Evolutionary conservation across 495 filamentous ascomycete genomes (phyloP).

Genomic region (Penicillium crystallinum): DNA sequence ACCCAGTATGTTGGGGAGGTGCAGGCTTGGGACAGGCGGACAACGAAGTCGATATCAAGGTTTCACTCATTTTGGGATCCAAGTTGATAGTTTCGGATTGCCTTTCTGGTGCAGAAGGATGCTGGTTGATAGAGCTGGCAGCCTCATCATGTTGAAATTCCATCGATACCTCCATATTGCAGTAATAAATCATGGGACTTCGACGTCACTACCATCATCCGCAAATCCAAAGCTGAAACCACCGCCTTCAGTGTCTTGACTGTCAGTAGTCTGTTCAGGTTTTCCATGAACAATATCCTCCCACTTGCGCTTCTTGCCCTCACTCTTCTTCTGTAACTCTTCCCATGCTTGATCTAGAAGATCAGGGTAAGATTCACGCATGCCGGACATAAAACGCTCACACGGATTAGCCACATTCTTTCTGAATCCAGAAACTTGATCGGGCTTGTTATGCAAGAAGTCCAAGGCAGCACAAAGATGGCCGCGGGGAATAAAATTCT

Average conservation of each 20-base stretch:
- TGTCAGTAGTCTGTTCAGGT: conserved; percentile 36
- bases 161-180: neutral
- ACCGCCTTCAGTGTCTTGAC: conserved; percentile 42
- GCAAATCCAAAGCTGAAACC: conserved; percentile 85
- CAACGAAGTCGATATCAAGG: neutral
- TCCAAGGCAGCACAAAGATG: conserved; percentile 70
- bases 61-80: neutral
- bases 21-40: neutral
- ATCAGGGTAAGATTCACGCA: conserved; percentile 58
- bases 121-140: neutral
- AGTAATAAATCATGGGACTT: conserved; percentile 40
- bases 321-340: conserved; percentile 57
- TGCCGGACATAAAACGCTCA: conserved; percentile 63
- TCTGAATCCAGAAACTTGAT: conserved; percentile 83
- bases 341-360: conserved; percentile 58
- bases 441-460: conserved; percentile 76
- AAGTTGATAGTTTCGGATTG: neutral
- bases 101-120: neutral
- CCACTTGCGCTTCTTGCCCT: conserved; percentile 78
- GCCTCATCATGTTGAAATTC: neutral
- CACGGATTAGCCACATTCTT: conserved; percentile 70
- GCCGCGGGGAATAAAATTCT: conserved; percentile 85
- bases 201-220: conserved; percentile 55
- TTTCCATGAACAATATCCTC: conserved; percentile 59
- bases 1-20: neutral